phyloP scores from a whole-genome alignment of 805 yeast species.

The Kazachstania africana region DNA sequence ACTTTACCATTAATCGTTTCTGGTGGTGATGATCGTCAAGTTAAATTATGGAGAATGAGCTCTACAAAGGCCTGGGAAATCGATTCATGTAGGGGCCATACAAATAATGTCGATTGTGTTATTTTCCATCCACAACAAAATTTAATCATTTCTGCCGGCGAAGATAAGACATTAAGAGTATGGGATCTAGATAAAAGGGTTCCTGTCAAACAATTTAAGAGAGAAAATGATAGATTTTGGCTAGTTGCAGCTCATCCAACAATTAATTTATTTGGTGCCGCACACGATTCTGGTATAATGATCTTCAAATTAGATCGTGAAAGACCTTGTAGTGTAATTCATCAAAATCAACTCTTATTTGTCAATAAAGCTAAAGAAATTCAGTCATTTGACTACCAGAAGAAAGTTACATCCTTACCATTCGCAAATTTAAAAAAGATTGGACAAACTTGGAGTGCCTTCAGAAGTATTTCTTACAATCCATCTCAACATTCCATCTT shows the following conservation, averaged over 20 bases:
- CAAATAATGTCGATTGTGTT: slow-evolving; percentile 81
- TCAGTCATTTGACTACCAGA: slow-evolving; percentile 61
- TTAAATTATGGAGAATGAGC: slow-evolving; percentile 94
- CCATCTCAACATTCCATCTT: slow-evolving; percentile 84
- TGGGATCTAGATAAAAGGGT: slow-evolving; percentile 95
- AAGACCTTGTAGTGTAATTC: slow-evolving; percentile 64
- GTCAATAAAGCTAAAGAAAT: slow-evolving; percentile 80
- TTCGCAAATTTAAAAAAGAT: slow-evolving; percentile 73
- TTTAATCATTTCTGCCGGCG: slow-evolving; percentile 83
- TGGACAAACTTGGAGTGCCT: slow-evolving; percentile 78
- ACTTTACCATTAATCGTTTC: slow-evolving; percentile 89
- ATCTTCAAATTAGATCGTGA: slow-evolving; percentile 95
- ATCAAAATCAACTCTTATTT: slow-evolving; percentile 63
- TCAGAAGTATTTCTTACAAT: slow-evolving; percentile 77
- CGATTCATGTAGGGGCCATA: slow-evolving; percentile 96
- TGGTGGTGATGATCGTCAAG: slow-evolving; percentile 91
- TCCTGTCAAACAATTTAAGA: slow-evolving; percentile 85
- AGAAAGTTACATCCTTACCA: slow-evolving; percentile 58
- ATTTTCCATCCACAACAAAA: slow-evolving; percentile 91
- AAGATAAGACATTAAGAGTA: slow-evolving; percentile 89
- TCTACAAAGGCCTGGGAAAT: slow-evolving; percentile 99
- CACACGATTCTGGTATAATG: slow-evolving; percentile 96
- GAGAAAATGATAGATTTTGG: slow-evolving; percentile 95
- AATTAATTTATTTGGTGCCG: slow-evolving; percentile 87
- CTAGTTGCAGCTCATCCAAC: slow-evolving; percentile 77